Evolutionary conservation across 2,329 filamentous ascomycete genomes (phyloP).

Genomic region (Fusarium robinianum): DNA sequence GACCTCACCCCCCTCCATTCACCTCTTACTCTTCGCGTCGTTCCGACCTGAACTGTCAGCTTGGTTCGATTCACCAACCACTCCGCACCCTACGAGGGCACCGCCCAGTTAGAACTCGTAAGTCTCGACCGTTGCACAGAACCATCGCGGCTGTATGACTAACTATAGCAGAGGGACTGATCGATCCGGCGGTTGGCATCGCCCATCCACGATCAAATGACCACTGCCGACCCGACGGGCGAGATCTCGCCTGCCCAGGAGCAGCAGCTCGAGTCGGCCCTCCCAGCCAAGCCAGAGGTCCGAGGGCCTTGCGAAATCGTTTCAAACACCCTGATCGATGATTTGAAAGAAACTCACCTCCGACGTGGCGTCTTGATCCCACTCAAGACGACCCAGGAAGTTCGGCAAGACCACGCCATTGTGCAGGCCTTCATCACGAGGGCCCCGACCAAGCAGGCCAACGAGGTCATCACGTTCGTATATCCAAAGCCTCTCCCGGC

Average conservation of each 20-base stretch:
- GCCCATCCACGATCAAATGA: conserved; percentile 17
- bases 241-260: conserved; percentile 20
- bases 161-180: conserved; percentile 1
- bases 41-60: neutral
- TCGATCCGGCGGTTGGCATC: neutral
- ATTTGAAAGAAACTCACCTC: conserved; percentile 43
- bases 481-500: neutral
- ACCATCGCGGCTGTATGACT: conserved; percentile 4
- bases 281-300: conserved; percentile 25
- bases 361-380: conserved; percentile 60
- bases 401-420: conserved; percentile 61
- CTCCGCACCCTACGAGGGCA: neutral
- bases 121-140: conserved; percentile 1
- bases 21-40: neutral
- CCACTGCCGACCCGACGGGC: conserved; percentile 14
- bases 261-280: conserved; percentile 8
- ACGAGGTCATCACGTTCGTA: conserved; percentile 72
- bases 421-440: conserved; percentile 72
- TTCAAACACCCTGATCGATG: conserved; percentile 46
- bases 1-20: no score
- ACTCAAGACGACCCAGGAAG: conserved; percentile 67
- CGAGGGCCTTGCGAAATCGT: conserved; percentile 32
- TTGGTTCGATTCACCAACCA: neutral
- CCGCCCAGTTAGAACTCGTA: conserved; percentile 4
- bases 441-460: conserved; percentile 72